These are phyloP conservation scores for Zychaea mexicana DNA, from an alignment of 371 early-diverging fungal genomes.

Conservation along the genomic window DNA sequence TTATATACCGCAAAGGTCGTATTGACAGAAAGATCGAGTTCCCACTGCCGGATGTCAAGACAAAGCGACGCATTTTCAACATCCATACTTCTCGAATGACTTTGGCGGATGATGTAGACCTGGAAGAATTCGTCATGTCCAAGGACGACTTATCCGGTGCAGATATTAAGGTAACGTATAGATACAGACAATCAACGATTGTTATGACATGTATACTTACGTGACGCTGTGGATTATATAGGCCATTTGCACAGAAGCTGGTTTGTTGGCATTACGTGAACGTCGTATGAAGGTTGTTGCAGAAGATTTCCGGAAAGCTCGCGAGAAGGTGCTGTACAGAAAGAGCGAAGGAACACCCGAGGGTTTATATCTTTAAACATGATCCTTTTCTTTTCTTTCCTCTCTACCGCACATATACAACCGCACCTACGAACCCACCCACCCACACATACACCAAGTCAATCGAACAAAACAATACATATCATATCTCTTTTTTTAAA, in stretches of 20 bases:
- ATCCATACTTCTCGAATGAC: constrained; percentile 99
- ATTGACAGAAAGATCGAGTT: constrained; percentile 99
- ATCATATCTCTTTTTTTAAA: not conserved
- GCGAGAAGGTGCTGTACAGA: constrained; percentile 98
- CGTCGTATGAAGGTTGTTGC: constrained; percentile 99
- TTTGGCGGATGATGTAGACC: constrained; percentile 94
- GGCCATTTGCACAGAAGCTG: constrained; percentile 99
- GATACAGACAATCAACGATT: too few species aligned
- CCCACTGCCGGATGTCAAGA: constrained; percentile 98
- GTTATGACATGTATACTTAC: too few species aligned
- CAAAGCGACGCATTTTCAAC: constrained; percentile 98
- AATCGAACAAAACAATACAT: not conserved
- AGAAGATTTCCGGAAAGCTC: constrained; percentile 98
- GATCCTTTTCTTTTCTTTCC: not conserved
- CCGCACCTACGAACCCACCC: too few species aligned
- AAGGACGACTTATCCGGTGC: constrained; percentile 99
- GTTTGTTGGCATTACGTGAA: constrained; percentile 98
- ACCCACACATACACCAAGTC: too few species aligned
- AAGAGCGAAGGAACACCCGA: constrained; percentile 99
- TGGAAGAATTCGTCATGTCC: constrained; percentile 98
- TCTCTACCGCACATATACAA: too few species aligned
- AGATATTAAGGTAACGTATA: constrained; percentile 87
- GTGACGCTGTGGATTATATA: too few species aligned
- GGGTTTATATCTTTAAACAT: constrained; percentile 84
- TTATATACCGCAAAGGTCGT: constrained; percentile 60